Base-by-base conservation (phyloP, 495 filamentous ascomycete species). In the Penicillium canariense region DNA sequence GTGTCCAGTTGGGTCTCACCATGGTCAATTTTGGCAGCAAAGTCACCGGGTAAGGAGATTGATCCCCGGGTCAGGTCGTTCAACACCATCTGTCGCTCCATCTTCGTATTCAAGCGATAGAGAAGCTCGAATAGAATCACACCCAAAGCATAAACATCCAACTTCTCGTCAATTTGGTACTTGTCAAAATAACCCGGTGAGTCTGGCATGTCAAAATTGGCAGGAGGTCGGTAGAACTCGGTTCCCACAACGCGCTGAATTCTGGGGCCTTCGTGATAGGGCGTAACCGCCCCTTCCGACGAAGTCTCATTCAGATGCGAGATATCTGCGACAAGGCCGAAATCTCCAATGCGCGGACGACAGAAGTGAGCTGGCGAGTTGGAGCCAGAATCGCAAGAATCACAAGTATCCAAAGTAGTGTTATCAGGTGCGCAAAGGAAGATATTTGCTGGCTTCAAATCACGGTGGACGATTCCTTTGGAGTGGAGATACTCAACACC, bases 371-470 rank as follows among this genome's bases (percentile, higher is more conserved):
- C 52, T 28, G 53, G 59, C 1, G 52, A 42, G 6, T 46, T 30
- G 11, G 38, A 46, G 18, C 63, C 65, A 5, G 57, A 63, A 44
- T 52, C 52, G 34, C 79, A 83, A 2, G 66, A 36, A 26, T 31
- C 26, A 48, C 75, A 77, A 10, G 36, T 62, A 3, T 69, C 55
- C 31, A 55, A 22, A 6, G 58, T 46, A 11, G 48, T 55, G 9
- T 50, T 62, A 26, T 77, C 73, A 0, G 68, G 62, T 18, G 59
- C 52, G 11, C 68, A 77, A 26, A 88, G 74, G 42, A 90, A 80
- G 10, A 90, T 81, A 48, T 89, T 90, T 14, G 86, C 87, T 0
- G 85, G 87, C 62, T 90, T 90, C 35, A 90, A 67, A 59, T 90
- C 87, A 4, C 87, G 74, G 60, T 90, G 87, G 2, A 82, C 82